phyloP scores from a whole-genome alignment of 257 asterid genomes.

The Avicennia marina region DNA sequence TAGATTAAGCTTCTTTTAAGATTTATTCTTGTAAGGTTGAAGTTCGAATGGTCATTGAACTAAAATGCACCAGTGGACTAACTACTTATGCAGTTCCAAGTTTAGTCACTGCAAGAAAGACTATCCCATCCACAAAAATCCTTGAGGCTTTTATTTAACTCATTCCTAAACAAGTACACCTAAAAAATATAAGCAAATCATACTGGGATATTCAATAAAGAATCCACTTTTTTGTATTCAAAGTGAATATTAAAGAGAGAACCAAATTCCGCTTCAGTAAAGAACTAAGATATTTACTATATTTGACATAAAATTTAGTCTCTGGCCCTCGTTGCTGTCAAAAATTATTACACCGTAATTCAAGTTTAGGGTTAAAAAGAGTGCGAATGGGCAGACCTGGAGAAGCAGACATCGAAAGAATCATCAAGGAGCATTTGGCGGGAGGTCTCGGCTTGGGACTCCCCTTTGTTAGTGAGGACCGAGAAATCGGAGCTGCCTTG shows the following conservation, averaged over 20 bases:
- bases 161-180: too few species aligned
- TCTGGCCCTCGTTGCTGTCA: too few species aligned
- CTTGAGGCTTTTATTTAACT: neutral
- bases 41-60: conserved; percentile 3
- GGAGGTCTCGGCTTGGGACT: conserved; percentile 87
- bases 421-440: conserved; percentile 91
- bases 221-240: neutral
- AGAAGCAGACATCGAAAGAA: conserved; percentile 77
- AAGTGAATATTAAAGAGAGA: neutral
- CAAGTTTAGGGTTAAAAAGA: neutral
- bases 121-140: neutral
- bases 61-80: too few species aligned
- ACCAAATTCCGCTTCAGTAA: too few species aligned
- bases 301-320: too few species aligned
- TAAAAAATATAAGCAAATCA: neutral
- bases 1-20: neutral
- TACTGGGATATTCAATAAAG: neutral
- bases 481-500: conserved; percentile 94
- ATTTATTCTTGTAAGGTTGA: neutral
- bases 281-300: too few species aligned
- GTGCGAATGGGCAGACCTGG: conserved; percentile 40
- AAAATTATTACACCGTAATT: neutral
- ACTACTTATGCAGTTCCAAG: neutral
- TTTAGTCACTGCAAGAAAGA: neutral
- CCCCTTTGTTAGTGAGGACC: conserved; percentile 79